phyloP scores from a whole-genome alignment of 192 early-diverging fungal species.

The Rhizoclosmatium globosum region DNA sequence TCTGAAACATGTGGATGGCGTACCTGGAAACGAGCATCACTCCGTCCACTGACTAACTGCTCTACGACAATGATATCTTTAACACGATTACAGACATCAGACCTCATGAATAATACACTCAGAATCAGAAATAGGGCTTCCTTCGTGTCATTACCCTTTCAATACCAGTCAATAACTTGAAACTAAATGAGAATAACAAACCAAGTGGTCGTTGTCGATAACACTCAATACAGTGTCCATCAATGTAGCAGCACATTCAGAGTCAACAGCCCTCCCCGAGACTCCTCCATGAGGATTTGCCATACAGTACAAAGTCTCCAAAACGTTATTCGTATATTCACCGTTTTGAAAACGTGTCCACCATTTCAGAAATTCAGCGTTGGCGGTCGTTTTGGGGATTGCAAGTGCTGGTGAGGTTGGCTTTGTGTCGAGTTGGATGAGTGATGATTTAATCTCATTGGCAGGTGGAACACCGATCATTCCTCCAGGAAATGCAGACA shows the following conservation, averaged over 20 bases:
- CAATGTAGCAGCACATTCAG: neutral
- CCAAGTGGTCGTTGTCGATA: neutral
- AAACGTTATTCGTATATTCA: neutral
- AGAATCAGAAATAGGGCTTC: constrained; percentile 16
- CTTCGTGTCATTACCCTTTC: neutral
- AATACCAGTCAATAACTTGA: neutral
- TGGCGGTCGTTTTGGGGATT: neutral
- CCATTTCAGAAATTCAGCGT: neutral
- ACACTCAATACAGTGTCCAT: neutral
- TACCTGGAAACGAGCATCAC: constrained; percentile 27
- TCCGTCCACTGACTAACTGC: neutral
- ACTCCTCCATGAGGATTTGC: constrained; percentile 2
- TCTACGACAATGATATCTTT: neutral
- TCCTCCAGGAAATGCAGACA: neutral
- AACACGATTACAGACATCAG: neutral
- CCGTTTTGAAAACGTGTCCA: neutral
- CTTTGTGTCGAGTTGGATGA: neutral
- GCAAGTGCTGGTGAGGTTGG: neutral
- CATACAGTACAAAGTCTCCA: constrained; percentile 6
- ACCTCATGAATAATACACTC: neutral
- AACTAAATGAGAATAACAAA: too few relatives aligned
- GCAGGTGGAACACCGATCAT: neutral
- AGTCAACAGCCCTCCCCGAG: neutral
- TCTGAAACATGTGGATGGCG: neutral
- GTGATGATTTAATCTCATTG: neutral